Base-by-base conservation (phyloP, 768 basidiomycete genomes). In the Trametes coccinea region DNA sequence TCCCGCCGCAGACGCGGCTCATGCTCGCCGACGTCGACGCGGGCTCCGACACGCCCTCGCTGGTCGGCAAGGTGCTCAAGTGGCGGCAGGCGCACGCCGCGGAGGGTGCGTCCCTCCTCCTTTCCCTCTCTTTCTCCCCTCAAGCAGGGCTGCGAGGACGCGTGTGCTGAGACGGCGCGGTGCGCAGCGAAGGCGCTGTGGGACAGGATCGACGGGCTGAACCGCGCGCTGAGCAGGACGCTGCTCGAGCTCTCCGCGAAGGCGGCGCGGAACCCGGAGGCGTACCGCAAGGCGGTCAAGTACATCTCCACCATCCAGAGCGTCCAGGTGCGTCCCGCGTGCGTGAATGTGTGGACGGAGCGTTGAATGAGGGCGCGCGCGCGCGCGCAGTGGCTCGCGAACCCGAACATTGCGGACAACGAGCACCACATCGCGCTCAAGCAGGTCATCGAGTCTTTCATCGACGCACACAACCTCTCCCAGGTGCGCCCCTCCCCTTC, bases 1-100 rank as follows among this genome's bases (percentile, higher is more conserved):
- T 99, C 37, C 97, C 97, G 2, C 92, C 92, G 0, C 75, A 86
- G 53, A 88, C 91, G 22, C 80, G 92, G 56, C 81, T 99, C 39
- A 82, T 98, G 76, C 81, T 99, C 22, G 97, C 95, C 29, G 97
- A 99, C 71, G 94, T 98, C 14, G 92, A 97, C 68, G 93, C 92
- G 8, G 97, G 97, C 9, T 95, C 92, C 66, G 92, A 98, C 69
- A 98, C 97, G 2, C 97, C 97, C 2, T 92, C 92, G 44, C 84
- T 98, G 44, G 94, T 95, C 10, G 86, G 92, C 33, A 88, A 92
- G 73, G 97, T 99, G 3, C 76, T 97, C 64, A 87, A 86, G 67
- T 98, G 96, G 96, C 84, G 92, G 45, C 83, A 85, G 68, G 83
- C 86, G 45, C 80, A 88, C 47, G 73, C 77, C 13, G 77, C 75